Evolutionary conservation across 2,329 filamentous ascomycete genomes (phyloP), one percentile per base, ranked within the genome.

Genomic region (Hypoxylon rubiginosum): DNA sequence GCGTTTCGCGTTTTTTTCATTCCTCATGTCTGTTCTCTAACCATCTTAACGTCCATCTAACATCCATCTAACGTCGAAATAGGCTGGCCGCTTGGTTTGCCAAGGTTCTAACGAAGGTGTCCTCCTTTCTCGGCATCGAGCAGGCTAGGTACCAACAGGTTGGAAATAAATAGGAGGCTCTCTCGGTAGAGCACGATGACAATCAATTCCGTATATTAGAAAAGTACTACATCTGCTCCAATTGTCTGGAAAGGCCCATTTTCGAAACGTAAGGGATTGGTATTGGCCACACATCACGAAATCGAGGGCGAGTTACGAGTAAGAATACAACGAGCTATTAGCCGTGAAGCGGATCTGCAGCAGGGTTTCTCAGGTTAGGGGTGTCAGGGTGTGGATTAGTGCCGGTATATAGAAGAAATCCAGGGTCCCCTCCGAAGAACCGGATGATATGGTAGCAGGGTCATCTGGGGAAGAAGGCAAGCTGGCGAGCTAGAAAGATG

Each of bases 291-390:
- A 62, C 54, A 62, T 65, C 55, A 67, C 30, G 62, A 57, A 49
- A 56, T 21, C 56, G 50, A 41, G 53, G 30, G 62, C 58, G n/a
- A n/a, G n/a, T n/a, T 61, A 54, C 57, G 52, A 67, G 63, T 54
- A 32, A 67, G 63, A 54, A 51, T 45, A 65, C 50, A 52, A 59
- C 64, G 55, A 50, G 53, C 52, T 60, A 58, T 65, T 65, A 64
- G 64, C 62, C 58, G 59, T 66, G 48, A 61, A 57, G 56, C 67
- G 64, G 64, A 70, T 68, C 67, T 70, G 67, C 67, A 66, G 62
- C 67, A 68, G 67, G 67, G 67, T 68, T 56, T 59, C 6, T 64
- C 61, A 32, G 32, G 32, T 34, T 34, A 6, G 32, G 32, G 32
- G 32, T 30, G 28, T 62, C 32, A 62, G 28, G 58, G 54, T 58